These are phyloP conservation scores for Globisporangium nunn DNA, from an alignment of 352 stramenopile genomes.

Conservation along the genomic window DNA sequence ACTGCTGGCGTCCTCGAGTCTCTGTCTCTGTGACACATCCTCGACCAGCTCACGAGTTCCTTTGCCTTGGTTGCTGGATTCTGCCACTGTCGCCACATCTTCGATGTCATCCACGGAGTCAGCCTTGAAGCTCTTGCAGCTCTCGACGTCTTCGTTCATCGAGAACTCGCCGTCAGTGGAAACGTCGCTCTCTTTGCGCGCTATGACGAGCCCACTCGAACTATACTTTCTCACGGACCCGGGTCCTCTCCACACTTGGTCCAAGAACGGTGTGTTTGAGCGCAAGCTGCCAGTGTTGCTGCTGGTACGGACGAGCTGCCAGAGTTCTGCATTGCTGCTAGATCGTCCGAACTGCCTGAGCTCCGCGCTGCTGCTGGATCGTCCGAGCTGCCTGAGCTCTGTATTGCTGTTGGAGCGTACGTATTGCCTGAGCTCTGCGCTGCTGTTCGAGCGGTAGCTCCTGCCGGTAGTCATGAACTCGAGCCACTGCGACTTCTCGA, in stretches of 20 bases:
- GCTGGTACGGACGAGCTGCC: not conserved
- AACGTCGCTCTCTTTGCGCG: not conserved
- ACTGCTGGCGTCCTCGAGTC: not conserved
- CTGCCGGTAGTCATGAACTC: conserved; percentile 37
- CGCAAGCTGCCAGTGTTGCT: not conserved
- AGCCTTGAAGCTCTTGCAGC: not conserved
- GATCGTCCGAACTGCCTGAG: not conserved
- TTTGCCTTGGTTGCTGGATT: not conserved
- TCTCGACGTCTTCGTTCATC: not conserved
- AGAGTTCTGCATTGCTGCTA: not conserved
- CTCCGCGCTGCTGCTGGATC: not conserved
- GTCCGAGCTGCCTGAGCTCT: not conserved
- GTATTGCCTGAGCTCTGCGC: not conserved
- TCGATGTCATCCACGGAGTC: not conserved
- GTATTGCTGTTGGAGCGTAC: conserved; percentile 2
- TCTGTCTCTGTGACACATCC: not conserved
- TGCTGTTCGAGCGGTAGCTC: conserved; percentile 9
- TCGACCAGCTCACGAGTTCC: not conserved
- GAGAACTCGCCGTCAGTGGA: not conserved
- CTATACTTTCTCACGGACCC: not conserved
- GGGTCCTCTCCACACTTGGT: not conserved
- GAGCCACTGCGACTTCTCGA: conserved; percentile 59
- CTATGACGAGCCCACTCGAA: not conserved
- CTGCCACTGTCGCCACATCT: not conserved
- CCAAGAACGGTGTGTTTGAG: not conserved